These are phyloP conservation scores for Calonectria pteridis DNA, from an alignment of 2,329 filamentous ascomycete genomes.

Conservation along the genomic window DNA sequence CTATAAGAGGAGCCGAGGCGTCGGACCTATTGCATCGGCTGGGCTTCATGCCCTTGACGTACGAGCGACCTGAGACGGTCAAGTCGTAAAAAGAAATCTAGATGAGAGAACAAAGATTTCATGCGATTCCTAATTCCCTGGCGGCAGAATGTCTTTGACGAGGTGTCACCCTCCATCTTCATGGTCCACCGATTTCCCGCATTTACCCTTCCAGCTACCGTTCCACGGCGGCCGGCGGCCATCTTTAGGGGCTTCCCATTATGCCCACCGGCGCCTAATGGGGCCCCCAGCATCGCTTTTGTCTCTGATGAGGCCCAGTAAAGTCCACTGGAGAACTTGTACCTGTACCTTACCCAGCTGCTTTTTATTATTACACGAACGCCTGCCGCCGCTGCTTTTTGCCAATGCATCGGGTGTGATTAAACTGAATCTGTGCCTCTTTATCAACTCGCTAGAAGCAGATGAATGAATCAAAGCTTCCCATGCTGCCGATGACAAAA, in stretches of 20 bases:
- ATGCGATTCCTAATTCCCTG: background rate
- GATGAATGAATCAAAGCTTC: constrained; percentile 3
- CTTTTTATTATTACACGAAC: background rate
- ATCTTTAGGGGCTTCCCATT: constrained; percentile 17
- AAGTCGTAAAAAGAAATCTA: background rate
- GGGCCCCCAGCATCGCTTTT: background rate
- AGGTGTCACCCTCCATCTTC: background rate
- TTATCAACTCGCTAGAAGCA: background rate
- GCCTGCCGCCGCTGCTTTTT: background rate
- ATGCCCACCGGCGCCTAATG: constrained; percentile 18
- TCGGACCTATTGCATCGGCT: constrained; percentile 17
- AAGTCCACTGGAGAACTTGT: background rate
- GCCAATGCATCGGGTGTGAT: background rate
- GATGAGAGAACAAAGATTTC: background rate
- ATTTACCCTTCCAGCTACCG: constrained; percentile 4
- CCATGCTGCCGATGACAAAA: constrained; percentile 3
- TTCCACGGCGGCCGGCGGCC: constrained; percentile 12
- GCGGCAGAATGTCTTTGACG: constrained; percentile 4
- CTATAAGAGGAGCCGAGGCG: constrained; percentile 22
- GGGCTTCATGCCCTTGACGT: background rate
- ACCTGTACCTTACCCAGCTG: background rate
- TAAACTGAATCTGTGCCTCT: background rate
- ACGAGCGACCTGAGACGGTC: background rate
- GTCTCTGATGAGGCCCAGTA: constrained; percentile 5
- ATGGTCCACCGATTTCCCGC: background rate